Evolutionary conservation across 192 early-diverging fungal genomes (phyloP).

Genomic region (Coemansia biformis): DNA sequence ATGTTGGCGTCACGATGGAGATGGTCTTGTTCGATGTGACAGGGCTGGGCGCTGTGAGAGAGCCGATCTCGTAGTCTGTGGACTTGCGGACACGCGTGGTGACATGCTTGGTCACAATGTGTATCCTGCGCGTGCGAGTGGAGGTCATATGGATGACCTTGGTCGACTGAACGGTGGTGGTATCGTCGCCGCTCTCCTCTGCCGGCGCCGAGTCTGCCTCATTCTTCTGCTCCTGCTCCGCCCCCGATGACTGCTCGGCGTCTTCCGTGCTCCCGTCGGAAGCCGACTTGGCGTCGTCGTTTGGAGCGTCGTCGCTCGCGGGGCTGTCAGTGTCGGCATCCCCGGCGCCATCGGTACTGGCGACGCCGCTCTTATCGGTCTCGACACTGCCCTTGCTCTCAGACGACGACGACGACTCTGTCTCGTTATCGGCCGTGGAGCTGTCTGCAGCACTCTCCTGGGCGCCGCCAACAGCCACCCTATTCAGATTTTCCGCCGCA

Average conservation of each 20-base stretch:
- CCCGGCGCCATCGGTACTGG: too few relatives aligned
- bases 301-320: not conserved
- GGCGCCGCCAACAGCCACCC: not conserved
- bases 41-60: constrained; percentile 5
- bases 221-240: not conserved
- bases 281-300: not conserved
- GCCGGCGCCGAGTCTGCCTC: not conserved
- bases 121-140: constrained; percentile 32
- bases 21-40: constrained; percentile 26
- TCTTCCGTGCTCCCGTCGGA: not conserved
- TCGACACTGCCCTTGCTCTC: not conserved
- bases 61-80: not conserved
- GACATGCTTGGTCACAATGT: constrained; percentile 25
- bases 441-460: not conserved
- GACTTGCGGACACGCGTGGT: constrained; percentile 15
- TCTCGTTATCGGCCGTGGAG: not conserved
- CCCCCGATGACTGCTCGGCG: too few relatives aligned
- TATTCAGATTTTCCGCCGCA: not conserved
- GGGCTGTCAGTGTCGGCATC: too few relatives aligned
- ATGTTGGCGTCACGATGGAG: constrained; percentile 43
- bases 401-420: not conserved
- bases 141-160: constrained; percentile 25
- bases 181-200: constrained; percentile 16
- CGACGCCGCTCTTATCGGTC: too few relatives aligned
- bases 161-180: constrained; percentile 36